phyloP scores from a whole-genome alignment of 352 stramenopile genomes.

The Globisporangium middletonii region DNA sequence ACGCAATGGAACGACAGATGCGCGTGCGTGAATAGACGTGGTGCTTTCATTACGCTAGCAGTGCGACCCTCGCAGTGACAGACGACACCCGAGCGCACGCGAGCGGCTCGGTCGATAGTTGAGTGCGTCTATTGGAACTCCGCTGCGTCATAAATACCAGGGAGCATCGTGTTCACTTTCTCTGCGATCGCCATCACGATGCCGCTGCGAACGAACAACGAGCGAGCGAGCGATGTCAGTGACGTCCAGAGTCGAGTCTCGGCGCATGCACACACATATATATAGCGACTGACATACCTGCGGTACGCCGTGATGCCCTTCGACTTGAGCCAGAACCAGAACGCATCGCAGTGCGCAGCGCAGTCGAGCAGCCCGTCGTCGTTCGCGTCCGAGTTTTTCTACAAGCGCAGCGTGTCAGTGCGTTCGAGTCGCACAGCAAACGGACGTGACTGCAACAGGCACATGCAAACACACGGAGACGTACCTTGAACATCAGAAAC shows the following conservation, averaged over 20 bases:
- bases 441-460: background rate
- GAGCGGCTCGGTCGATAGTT: background rate
- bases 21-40: no score
- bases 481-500: constrained; percentile 82
- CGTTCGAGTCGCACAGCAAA: background rate
- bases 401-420: constrained; percentile 1
- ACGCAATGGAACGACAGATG: no score
- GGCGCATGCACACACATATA: background rate
- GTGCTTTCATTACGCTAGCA: no score
- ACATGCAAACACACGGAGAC: background rate
- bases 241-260: background rate
- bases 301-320: constrained; percentile 94
- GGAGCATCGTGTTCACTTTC: constrained; percentile 96
- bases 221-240: background rate
- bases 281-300: constrained; percentile 29
- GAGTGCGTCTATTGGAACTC: constrained; percentile 85
- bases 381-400: constrained; percentile 82
- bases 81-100: background rate
- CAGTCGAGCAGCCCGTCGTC: constrained; percentile 89
- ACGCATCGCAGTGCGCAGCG: constrained; percentile 93
- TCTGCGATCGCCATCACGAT: constrained; percentile 97
- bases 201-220: constrained; percentile 43
- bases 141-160: constrained; percentile 94
- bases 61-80: background rate
- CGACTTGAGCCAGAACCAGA: constrained; percentile 95